Base-by-base conservation (phyloP, 441 rosid species). In the Erodium texanum region DNA sequence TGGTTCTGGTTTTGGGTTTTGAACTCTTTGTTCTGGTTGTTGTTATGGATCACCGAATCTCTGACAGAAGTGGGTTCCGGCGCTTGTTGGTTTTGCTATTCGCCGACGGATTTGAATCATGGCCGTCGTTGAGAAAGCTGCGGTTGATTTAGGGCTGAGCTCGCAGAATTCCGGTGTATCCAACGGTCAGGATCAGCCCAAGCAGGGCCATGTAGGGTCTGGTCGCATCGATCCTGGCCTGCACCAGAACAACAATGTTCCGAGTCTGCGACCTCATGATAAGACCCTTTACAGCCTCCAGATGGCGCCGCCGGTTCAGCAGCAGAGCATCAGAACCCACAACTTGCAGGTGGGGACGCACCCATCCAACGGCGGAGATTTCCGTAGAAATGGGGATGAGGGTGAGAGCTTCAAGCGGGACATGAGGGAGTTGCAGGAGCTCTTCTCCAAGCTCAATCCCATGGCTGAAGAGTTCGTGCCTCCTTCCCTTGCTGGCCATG, bases 401-500 rank as follows among this genome's bases (percentile, higher is more conserved):
- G 81, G 73, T 23, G 85, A 80, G 68, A 81, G 78, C 74, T 80
- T 77, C 68, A 78, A 79, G 63, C 80, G 85, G 67, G 89, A 87
- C 63, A 80, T 89, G 79, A 85, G 82, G 76, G 93, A 92, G 80
- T 80, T 92, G 74, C 86, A 82, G 59, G 95, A 92, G 73, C 88
- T 92, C 24, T 87, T 92, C 73, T 85, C 96, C 38, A 92, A 92
- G 82, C 92, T 92, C 14, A 92, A 92, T 64, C 98, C 96, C 65
- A 82, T 87, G 93, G 98, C 95, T 23, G 81, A 82, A 76, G 98
- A 88, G 81, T 92, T 89, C 68, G 95, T 92, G 56, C 96, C 96
- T 73, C 89, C 87, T 64, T 87, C 97, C 0, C 82, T 79, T 32
- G 76, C 78, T 70, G 67, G 63, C 65, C 82, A 61, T 71, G 71